Base-by-base conservation (phyloP, 2,329 filamentous ascomycete species). In the Colletotrichum cordylinicola region DNA sequence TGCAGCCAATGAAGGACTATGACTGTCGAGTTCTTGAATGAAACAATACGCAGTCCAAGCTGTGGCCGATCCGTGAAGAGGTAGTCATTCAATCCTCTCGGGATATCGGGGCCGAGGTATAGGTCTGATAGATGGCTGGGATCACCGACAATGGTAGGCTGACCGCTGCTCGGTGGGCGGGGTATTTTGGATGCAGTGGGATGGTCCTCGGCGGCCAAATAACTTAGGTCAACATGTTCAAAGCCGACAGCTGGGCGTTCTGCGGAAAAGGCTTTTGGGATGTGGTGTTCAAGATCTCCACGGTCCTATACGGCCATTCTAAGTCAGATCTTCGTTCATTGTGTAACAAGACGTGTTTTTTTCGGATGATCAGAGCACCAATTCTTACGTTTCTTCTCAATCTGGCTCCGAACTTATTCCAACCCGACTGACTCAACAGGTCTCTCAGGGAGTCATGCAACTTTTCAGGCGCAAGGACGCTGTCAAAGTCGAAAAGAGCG, bases 21-120 rank as follows among this genome's bases (percentile, higher is more conserved):
- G 0, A 88, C 78, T 0, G 87, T 89, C 3, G 82, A 81, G 73
- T 89, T 84, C 4, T 77, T 79, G 77, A 89, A 88, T 0, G 84
- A 82, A 1, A 85, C 82, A 37, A 89, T 79, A 67, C 86, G 85
- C 4, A 89, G 79, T 3, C 83, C 83, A 1, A 89, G 78, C 72
- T 86, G 82, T 1, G 87, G 87, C 10, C 74, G 79, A 72, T 88
- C 86, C 3, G 79, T 70, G 29, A 80, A 79, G 0, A 87, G 77
- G 72, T 84, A 87, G 74, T 87, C 84, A 1, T 83, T 76, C 2
- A 85, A 68, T 48, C 74, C 78, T 15, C 58, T 77, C 2, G 84
- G 84, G 4, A 69, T 76, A 8, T 71, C 76, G 2, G 75, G 66
- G 8, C 76, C 58, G 8, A 76, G 75, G 21, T 78, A 33, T 2